Evolutionary conservation across 2,329 filamentous ascomycete genomes (phyloP).

Genomic region (Dactylella cylindrospora): DNA sequence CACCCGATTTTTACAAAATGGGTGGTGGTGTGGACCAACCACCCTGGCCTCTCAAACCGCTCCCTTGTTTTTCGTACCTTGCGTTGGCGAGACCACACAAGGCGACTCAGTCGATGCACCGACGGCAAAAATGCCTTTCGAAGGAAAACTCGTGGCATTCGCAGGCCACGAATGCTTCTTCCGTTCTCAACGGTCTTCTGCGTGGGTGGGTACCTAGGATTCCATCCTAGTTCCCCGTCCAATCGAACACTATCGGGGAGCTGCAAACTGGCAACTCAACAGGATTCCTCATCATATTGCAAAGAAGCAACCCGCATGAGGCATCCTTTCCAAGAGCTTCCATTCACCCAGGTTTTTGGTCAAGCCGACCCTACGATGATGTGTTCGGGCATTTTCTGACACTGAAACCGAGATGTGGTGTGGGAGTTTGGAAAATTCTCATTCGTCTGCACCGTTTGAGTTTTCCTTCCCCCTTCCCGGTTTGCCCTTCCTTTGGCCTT

Average conservation of each 20-base stretch:
- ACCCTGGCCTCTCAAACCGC: too few species aligned
- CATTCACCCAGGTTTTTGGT: conserved; percentile 29
- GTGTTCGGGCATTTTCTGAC: conserved; percentile 19
- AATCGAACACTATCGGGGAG: too few species aligned
- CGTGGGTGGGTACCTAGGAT: too few species aligned
- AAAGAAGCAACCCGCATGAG: too few species aligned
- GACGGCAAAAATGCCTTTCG: conserved; percentile 6
- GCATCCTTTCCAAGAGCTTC: too few species aligned
- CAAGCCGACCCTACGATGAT: conserved; percentile 17
- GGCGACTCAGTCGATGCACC: conserved; percentile 24
- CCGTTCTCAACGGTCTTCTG: conserved; percentile 12
- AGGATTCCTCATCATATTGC: conserved; percentile 19
- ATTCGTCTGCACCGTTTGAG: conserved; percentile 30
- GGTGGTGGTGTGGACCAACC: conserved; percentile 8
- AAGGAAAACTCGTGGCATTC: conserved; percentile 1
- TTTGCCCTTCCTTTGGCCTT: conserved; percentile 6
- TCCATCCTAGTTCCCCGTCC: too few species aligned
- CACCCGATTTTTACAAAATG: conserved; percentile 3
- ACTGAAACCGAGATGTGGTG: conserved; percentile 14
- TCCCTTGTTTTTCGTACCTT: conserved; percentile 42
- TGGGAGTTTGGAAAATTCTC: conserved; percentile 40
- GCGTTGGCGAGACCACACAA: conserved; percentile 42
- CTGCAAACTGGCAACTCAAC: too few species aligned
- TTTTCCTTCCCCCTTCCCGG: conserved; percentile 16
- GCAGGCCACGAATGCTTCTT: too few species aligned